Percentiles rank a stretch among this genome's conserved stretches.
These are phyloP conservation scores for Scutellaria minor DNA, from an alignment of 257 asterid species.

Conservation along the genomic window DNA sequence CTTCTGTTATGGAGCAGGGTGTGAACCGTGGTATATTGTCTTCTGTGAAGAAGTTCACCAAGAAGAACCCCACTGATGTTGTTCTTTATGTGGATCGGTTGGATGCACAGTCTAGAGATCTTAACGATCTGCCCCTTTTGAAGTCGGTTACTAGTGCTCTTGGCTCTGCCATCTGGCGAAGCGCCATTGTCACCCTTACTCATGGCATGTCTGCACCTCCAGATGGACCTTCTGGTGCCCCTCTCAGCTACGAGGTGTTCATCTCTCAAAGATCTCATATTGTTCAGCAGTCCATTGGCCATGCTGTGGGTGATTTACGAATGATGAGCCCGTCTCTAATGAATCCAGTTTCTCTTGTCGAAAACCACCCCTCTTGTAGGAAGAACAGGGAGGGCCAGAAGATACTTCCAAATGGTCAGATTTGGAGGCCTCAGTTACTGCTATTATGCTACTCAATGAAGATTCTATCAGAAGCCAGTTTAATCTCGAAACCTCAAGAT, in stretches of 20 bases:
- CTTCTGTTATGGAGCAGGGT: conserved; percentile 80
- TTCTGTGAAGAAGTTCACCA: conserved; percentile 66
- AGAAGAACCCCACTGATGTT: conserved; percentile 79
- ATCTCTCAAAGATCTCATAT: conserved; percentile 90
- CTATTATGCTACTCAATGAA: conserved; percentile 85
- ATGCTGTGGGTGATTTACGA: conserved; percentile 78
- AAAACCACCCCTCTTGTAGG: conserved; percentile 86
- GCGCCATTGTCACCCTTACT: conserved; percentile 83
- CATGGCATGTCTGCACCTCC: conserved; percentile 98
- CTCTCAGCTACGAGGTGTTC: conserved; percentile 82
- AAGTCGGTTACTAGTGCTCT: conserved; percentile 69
- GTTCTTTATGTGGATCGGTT: conserved; percentile 87
- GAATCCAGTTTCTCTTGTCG: conserved; percentile 92
- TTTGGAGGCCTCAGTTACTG: conserved; percentile 92
- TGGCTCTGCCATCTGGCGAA: conserved; percentile 84
- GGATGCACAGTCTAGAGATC: conserved; percentile 90
- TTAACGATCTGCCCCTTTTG: conserved; percentile 81
- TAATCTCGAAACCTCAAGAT: conserved; percentile 76
- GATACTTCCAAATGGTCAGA: conserved; percentile 91
- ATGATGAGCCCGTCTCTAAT: conserved; percentile 87
- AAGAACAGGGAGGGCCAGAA: conserved; percentile 92
- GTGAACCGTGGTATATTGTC: conserved; percentile 64
- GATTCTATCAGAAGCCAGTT: conserved; percentile 75
- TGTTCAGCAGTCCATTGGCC: conserved; percentile 90
- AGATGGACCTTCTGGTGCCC: conserved; percentile 88